Conservation (phyloP, 306 rosid species). For the Medicago lupulina region DNA sequence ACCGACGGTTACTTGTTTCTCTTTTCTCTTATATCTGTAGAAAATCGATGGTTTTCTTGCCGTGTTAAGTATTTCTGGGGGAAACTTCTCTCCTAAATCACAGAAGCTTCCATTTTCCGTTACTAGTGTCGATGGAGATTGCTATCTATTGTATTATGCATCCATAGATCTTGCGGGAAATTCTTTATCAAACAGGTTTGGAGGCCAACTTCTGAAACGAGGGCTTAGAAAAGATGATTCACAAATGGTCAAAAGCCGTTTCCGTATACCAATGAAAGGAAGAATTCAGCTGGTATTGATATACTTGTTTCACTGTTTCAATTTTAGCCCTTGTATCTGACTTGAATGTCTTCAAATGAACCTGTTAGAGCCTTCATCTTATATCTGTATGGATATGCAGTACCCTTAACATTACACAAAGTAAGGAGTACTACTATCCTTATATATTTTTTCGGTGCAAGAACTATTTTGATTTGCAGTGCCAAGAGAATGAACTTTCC, state of each 20-base stretch:
- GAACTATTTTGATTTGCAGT: background rate
- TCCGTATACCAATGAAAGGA: slow-evolving; percentile 94
- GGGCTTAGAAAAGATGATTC: slow-evolving; percentile 69
- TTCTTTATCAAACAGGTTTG: slow-evolving; percentile 59
- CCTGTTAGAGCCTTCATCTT: slow-evolving; percentile 24
- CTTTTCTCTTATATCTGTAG: slow-evolving; percentile 53
- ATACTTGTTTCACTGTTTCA: slow-evolving; percentile 34
- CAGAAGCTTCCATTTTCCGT: slow-evolving; percentile 98
- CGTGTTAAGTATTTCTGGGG: slow-evolving; percentile 84
- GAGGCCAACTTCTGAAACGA: slow-evolving; percentile 64
- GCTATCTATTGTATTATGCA: slow-evolving; percentile 83
- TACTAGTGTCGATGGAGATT: slow-evolving; percentile 85
- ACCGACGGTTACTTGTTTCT: slow-evolving; percentile 33
- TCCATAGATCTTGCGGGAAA: slow-evolving; percentile 74
- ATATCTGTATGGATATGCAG: background rate
- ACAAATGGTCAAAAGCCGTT: slow-evolving; percentile 70
- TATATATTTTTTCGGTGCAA: background rate
- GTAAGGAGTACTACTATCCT: background rate
- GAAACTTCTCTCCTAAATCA: slow-evolving; percentile 91
- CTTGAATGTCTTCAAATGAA: slow-evolving; percentile 30
- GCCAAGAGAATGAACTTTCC: background rate
- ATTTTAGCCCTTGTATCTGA: slow-evolving; percentile 39
- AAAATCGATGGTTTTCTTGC: slow-evolving; percentile 92
- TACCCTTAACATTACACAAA: background rate
- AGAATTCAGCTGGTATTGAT: slow-evolving; percentile 86